These are phyloP conservation scores for Saprolegnia diclina DNA, from an alignment of 352 stramenopile species.

Conservation along the genomic window DNA sequence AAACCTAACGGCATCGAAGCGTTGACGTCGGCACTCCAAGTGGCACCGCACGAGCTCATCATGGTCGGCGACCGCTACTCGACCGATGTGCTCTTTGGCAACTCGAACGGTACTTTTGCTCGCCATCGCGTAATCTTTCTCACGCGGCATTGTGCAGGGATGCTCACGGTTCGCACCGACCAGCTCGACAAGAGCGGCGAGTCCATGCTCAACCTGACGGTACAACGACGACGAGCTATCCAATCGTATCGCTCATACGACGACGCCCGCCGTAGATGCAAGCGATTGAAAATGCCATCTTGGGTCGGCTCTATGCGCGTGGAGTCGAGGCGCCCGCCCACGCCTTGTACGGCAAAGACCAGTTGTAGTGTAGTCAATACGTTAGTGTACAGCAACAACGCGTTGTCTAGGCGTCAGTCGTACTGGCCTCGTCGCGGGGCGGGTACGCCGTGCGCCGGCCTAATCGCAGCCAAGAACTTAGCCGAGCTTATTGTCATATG, in stretches of 20 bases:
- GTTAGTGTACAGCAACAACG: not conserved
- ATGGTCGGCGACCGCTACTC: constrained; percentile 96
- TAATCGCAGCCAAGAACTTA: not conserved
- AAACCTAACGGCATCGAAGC: constrained; percentile 90
- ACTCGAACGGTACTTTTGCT: constrained; percentile 85
- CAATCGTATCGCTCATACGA: not conserved
- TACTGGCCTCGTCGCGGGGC: not conserved
- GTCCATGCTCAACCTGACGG: constrained; percentile 52
- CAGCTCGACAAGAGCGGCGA: constrained; percentile 66
- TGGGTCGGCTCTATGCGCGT: not conserved
- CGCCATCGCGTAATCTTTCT: not conserved
- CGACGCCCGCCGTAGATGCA: constrained; percentile 6
- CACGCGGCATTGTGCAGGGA: constrained; percentile 41
- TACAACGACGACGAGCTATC: constrained; percentile 26
- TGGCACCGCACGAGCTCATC: constrained; percentile 77
- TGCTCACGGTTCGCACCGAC: constrained; percentile 94
- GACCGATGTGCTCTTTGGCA: constrained; percentile 97
- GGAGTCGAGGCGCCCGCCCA: not conserved
- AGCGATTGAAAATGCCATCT: constrained; percentile 7
- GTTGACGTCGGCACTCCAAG: constrained; percentile 80
- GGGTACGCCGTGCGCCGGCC: constrained; percentile 18
- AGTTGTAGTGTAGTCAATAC: not conserved
- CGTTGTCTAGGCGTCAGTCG: too few relatives aligned
- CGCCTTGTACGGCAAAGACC: not conserved
- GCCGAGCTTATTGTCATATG: not conserved